phyloP scores from a whole-genome alignment of 345 rosid species.

The Chamaenerion angustifolium region DNA sequence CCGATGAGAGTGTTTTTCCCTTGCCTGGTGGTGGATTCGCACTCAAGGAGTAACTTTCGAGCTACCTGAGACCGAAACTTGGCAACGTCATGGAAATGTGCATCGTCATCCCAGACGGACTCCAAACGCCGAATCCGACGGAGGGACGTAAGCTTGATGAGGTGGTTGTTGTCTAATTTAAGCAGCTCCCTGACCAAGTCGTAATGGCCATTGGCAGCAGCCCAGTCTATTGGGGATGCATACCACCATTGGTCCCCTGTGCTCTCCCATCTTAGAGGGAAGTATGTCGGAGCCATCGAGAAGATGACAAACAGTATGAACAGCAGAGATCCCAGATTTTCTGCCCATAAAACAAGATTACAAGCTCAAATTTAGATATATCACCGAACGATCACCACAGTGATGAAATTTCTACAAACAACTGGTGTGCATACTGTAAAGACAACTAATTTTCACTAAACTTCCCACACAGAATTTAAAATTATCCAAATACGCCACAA shows the following conservation, averaged over 20 bases:
- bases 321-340: neutral
- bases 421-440: too few relatives aligned
- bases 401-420: too few relatives aligned
- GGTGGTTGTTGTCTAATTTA: slow-evolving; percentile 72
- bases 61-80: slow-evolving; percentile 71
- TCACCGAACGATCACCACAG: too few relatives aligned
- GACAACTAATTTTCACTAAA: too few relatives aligned
- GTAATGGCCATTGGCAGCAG: slow-evolving; percentile 87
- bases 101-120: slow-evolving; percentile 93
- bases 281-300: slow-evolving; percentile 47
- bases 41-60: slow-evolving; percentile 46
- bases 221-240: slow-evolving; percentile 92
- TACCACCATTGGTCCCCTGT: slow-evolving; percentile 99
- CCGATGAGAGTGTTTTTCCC: slow-evolving; percentile 56
- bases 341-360: too few relatives aligned
- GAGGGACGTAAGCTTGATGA: slow-evolving; percentile 85
- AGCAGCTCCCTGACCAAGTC: slow-evolving; percentile 87
- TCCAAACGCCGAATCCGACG: slow-evolving; percentile 88
- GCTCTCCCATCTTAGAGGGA: slow-evolving; percentile 98
- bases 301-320: neutral
- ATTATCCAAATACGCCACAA: neutral
- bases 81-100: slow-evolving; percentile 75
- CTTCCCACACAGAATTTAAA: too few relatives aligned
- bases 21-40: slow-evolving; percentile 32
- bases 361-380: too few relatives aligned